These are phyloP conservation scores for Sporodiniella umbellata DNA, from an alignment of 371 early-diverging fungal genomes.

Conservation along the genomic window DNA sequence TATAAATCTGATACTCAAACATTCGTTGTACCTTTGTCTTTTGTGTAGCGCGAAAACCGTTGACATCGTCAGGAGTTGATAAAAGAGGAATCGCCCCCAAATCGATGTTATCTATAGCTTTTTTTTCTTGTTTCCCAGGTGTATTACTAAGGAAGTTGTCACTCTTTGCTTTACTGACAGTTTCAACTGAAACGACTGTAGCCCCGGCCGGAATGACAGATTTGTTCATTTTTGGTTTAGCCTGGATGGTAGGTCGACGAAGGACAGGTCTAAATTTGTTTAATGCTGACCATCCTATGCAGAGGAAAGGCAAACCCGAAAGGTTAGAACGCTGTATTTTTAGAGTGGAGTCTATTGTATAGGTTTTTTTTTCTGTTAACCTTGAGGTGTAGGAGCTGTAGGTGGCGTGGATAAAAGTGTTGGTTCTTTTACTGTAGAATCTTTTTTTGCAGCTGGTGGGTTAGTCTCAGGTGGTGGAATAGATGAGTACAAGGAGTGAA, in stretches of 20 bases:
- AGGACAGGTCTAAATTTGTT: conserved; percentile 45
- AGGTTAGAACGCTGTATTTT: background rate
- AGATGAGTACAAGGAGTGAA: conserved; percentile 20
- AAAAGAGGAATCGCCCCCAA: conserved; percentile 20
- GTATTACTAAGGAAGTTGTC: background rate
- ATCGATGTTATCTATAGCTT: conserved; percentile 10
- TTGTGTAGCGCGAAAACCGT: conserved; percentile 25
- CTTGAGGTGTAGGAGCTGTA: conserved; percentile 6
- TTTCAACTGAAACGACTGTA: conserved; percentile 36
- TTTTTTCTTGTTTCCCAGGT: conserved; percentile 1
- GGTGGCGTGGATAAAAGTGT: conserved; percentile 2
- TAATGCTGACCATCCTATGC: conserved; percentile 41
- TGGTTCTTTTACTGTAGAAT: background rate
- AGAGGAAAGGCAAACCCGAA: background rate
- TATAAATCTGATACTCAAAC: background rate
- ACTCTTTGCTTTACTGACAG: conserved; percentile 24
- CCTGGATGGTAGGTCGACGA: conserved; percentile 45
- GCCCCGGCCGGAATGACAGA: conserved; percentile 47
- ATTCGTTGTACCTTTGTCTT: conserved; percentile 18
- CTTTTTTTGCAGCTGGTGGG: background rate
- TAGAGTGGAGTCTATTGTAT: background rate
- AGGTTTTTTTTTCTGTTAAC: background rate
- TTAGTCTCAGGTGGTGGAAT: conserved; percentile 20
- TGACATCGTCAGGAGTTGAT: conserved; percentile 36
- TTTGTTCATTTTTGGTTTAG: conserved; percentile 41